Percentiles rank a stretch among this genome's conserved stretches.
These are phyloP conservation scores for Arachis monticola DNA, from an alignment of 331 rosid genomes.

Conservation along the genomic window DNA sequence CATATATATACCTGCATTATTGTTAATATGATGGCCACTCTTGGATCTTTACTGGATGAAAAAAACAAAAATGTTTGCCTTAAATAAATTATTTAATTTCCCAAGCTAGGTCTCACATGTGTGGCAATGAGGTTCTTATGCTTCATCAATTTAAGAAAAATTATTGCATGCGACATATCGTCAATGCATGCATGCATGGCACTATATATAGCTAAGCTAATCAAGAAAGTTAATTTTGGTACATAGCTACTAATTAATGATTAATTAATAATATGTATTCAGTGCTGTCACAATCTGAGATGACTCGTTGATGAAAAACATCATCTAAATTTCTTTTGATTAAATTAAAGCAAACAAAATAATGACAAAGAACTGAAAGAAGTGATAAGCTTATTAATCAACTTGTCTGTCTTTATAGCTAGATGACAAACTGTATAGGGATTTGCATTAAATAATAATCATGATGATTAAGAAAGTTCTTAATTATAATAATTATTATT, in stretches of 20 bases:
- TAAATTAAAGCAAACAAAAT: not conserved
- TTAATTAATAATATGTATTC: too few relatives aligned
- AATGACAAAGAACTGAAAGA: not conserved
- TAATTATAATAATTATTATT: too few relatives aligned
- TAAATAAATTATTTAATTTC: not conserved
- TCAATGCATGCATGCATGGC: not conserved
- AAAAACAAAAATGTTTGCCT: too few relatives aligned
- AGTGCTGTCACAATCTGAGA: constrained; percentile 25
- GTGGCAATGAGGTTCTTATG: constrained; percentile 8
- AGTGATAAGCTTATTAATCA: constrained; percentile 13
- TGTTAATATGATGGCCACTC: too few relatives aligned
- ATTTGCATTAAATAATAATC: too few relatives aligned
- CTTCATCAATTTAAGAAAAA: not conserved
- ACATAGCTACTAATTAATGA: not conserved
- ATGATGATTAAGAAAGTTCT: constrained; percentile 13
- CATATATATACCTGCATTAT: too few relatives aligned
- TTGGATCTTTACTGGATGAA: too few relatives aligned
- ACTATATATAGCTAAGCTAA: not conserved
- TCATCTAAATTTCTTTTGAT: not conserved
- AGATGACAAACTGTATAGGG: constrained; percentile 27
- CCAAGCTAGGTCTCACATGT: not conserved
- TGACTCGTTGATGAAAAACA: constrained; percentile 15
- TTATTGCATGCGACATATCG: not conserved
- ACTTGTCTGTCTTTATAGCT: constrained; percentile 30
- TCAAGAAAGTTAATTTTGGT: not conserved